A percentile compares a stretch with the other conserved stretches of the same genome.
These are phyloP conservation scores for Epichloe gansuensis DNA, from an alignment of 2,329 filamentous ascomycete species.

Conservation along the genomic window DNA sequence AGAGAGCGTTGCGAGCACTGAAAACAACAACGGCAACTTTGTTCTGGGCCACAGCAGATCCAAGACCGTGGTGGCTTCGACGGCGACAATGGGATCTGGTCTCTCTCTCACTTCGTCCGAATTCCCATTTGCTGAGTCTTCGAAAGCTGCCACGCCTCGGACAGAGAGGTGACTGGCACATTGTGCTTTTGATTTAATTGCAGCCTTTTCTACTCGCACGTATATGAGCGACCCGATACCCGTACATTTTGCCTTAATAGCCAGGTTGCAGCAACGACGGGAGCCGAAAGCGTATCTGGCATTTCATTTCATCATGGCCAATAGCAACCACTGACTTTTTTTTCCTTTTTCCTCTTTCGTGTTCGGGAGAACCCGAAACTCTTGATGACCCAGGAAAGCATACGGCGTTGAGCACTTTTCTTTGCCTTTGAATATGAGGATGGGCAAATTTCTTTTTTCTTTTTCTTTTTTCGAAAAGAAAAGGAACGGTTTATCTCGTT, in stretches of 20 bases:
- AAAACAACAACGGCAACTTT: conserved; percentile 16
- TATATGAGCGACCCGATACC: neutral
- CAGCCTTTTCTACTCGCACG: neutral
- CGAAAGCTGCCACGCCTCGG: conserved; percentile 10
- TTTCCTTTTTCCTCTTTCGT: neutral
- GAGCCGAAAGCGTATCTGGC: neutral
- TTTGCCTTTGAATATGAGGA: neutral
- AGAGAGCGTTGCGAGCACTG: conserved; percentile 15
- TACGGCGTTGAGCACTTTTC: neutral
- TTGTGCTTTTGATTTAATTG: conserved; percentile 9
- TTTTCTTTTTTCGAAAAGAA: neutral
- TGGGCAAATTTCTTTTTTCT: neutral
- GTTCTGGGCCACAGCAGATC: conserved; percentile 22
- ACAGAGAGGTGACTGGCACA: conserved; percentile 5
- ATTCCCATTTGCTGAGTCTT: neutral
- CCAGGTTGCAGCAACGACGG: neutral
- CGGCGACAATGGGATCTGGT: conserved; percentile 12
- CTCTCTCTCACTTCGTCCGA: conserved; percentile 16
- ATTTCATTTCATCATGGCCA: neutral
- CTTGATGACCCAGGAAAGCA: neutral
- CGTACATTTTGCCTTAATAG: neutral
- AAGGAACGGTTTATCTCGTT: neutral
- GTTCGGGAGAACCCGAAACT: neutral
- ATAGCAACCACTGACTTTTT: neutral
- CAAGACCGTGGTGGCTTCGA: conserved; percentile 17